Base-by-base conservation (phyloP, 2,329 filamentous ascomycete species). In the Aspergillus floridensis region DNA sequence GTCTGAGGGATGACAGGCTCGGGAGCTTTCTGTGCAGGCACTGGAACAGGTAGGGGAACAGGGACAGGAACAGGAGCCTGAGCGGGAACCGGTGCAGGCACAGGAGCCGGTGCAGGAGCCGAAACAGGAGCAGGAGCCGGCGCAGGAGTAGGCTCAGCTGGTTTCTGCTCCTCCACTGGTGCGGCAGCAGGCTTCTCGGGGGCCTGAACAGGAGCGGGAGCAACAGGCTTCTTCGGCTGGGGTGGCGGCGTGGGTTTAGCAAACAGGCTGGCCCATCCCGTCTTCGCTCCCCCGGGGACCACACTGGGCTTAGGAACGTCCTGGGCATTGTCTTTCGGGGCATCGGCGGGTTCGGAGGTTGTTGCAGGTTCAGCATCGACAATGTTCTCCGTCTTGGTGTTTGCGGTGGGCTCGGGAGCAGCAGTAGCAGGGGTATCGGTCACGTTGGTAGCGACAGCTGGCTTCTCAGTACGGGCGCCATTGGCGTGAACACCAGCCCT, bases 191-290 rank as follows among this genome's bases (percentile, higher is more conserved):
- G 70, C 49, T 55, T 38, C 49, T 59, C 58, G 44, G 54, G 53
- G 24, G 56, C 62, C 19, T 65, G 61, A 41, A 62, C 68, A 53
- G 71, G 76, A 72, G 70, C 66, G 48, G 67, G 63, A 58, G 74
- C 66, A 48, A 73, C 80, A 58, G 82, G 79, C 66, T 82, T 80
- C 73, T 82, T 82, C 62, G 80, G 76, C 52, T 73, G 71, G 56
- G 77, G 74, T 46, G 85, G 82, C 44, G 85, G 82, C 41, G 82
- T 78, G 46, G 83, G 80, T 79, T 88, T 89, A 38, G 87, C 84
- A 63, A 92, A 84, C 82, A 92, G 88, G 76, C 88, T 90, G 41
- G 89, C 89, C 89, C 89, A 92, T 53, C 75, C 76, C 68, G 76
- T 77, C 73, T 78, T 79, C 52, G 76, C 69, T 44, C 73, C 74